A percentile compares a stretch with the other conserved stretches of the same genome.
Conservation (phyloP, 2,329 filamentous ascomycete species). For the Tolypocladium tropicale region DNA sequence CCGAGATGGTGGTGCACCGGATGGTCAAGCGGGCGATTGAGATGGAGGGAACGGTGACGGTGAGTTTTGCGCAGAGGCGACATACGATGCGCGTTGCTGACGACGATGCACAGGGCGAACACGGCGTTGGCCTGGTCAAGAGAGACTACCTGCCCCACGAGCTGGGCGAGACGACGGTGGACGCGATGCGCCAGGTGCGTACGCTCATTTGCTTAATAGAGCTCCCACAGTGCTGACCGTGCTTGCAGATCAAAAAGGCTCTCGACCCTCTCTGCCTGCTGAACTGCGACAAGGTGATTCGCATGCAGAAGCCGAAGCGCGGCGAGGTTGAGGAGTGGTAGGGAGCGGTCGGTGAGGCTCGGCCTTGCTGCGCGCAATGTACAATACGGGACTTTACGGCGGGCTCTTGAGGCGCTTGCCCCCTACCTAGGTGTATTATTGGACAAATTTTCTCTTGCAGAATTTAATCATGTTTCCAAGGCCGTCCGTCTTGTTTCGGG, state of each 20-base stretch:
- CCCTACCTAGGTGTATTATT: not conserved
- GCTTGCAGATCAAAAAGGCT: constrained; percentile 61
- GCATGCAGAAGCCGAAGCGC: constrained; percentile 39
- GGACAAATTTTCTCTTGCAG: too few species aligned
- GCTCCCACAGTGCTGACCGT: not conserved
- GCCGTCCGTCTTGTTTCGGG: too few species aligned
- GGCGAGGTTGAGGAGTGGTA: constrained; percentile 37
- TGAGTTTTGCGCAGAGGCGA: constrained; percentile 17
- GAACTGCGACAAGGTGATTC: constrained; percentile 60
- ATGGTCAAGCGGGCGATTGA: constrained; percentile 83
- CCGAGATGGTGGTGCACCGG: constrained; percentile 63
- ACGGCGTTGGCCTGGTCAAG: constrained; percentile 77
- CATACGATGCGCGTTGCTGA: constrained; percentile 2
- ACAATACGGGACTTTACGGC: not conserved
- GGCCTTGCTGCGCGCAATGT: not conserved
- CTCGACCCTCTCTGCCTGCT: constrained; percentile 65
- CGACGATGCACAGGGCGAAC: constrained; percentile 49
- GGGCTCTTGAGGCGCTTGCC: not conserved
- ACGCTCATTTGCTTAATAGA: fast-evolving
- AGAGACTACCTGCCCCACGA: constrained; percentile 74
- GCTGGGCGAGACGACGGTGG: constrained; percentile 62
- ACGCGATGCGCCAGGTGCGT: constrained; percentile 69
- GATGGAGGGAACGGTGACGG: constrained; percentile 74
- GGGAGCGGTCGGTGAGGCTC: not conserved
- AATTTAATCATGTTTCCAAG: too few species aligned